phyloP scores from a whole-genome alignment of 2,329 filamentous ascomycete genomes.

The Aspergillus sp. region DNA sequence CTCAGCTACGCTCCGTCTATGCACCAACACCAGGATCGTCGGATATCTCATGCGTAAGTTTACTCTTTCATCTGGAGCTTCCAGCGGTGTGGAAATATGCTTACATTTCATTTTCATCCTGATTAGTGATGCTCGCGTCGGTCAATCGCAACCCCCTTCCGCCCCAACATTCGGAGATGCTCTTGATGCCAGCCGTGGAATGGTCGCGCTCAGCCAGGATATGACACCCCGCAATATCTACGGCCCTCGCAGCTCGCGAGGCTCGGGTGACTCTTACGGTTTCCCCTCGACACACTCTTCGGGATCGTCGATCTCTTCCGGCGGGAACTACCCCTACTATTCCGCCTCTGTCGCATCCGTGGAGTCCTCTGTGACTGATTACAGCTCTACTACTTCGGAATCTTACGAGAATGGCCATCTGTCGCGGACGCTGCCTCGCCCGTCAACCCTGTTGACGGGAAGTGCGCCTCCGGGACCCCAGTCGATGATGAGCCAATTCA shows the following conservation, averaged over 20 bases:
- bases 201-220: conserved; percentile 95
- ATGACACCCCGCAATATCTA: conserved; percentile 87
- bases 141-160: conserved; percentile 52
- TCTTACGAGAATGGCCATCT: conserved; percentile 71
- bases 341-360: conserved; percentile 69
- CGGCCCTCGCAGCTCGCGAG: conserved; percentile 66
- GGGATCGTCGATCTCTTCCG: conserved; percentile 87
- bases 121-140: conserved; percentile 38
- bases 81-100: conserved; percentile 2
- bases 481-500: conserved; percentile 99
- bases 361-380: conserved; percentile 84
- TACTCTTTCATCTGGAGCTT: background rate
- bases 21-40: conserved; percentile 59
- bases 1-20: conserved; percentile 72
- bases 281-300: conserved; percentile 89
- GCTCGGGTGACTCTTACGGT: conserved; percentile 82
- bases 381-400: conserved; percentile 85
- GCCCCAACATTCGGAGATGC: conserved; percentile 79
- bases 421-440: conserved; percentile 80
- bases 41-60: conserved; percentile 85
- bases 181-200: conserved; percentile 88
- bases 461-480: conserved; percentile 79
- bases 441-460: conserved; percentile 63
- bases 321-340: conserved; percentile 82
- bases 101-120: conserved; percentile 16